Conservation (phyloP, 2,329 filamentous ascomycete genomes). For the Fusarium sp. region DNA sequence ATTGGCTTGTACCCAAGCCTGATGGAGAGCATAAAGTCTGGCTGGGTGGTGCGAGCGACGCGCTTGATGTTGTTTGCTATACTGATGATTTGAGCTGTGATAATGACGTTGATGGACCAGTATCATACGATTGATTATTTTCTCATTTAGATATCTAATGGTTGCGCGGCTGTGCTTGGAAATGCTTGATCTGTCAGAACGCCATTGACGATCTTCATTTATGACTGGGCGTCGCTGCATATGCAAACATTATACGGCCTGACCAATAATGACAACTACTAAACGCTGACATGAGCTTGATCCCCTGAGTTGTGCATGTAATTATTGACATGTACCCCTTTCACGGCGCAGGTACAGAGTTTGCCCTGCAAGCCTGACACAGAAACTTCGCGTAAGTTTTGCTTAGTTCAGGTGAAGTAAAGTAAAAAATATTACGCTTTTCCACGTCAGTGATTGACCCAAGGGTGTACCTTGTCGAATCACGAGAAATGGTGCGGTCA, state of each 20-base stretch:
- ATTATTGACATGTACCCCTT: not conserved
- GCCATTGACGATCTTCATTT: constrained; percentile 12
- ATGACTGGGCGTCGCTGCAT: not conserved
- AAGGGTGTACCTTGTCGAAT: not conserved
- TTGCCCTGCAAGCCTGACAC: not conserved
- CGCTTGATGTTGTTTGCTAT: constrained; percentile 47
- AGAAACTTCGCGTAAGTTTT: not conserved
- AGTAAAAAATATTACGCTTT: not conserved
- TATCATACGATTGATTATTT: constrained; percentile 23
- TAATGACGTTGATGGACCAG: constrained; percentile 10
- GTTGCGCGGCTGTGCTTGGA: not conserved
- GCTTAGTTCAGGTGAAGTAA: not conserved
- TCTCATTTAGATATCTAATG: not conserved
- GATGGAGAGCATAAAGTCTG: constrained; percentile 54
- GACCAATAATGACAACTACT: not conserved
- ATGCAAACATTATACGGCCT: not conserved
- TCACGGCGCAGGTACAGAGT: not conserved
- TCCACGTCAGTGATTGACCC: not conserved
- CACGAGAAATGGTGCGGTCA: not conserved
- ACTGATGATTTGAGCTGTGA: constrained; percentile 47
- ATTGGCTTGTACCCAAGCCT: constrained; percentile 68
- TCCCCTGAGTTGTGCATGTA: not conserved
- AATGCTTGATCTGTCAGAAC: not conserved
- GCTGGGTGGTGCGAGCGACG: constrained; percentile 54
- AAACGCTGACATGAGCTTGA: not conserved